Percentiles rank a stretch among this genome's conserved stretches.
phyloP scores from a whole-genome alignment of 768 basidiomycete species.

The Tylopilus sp. region DNA sequence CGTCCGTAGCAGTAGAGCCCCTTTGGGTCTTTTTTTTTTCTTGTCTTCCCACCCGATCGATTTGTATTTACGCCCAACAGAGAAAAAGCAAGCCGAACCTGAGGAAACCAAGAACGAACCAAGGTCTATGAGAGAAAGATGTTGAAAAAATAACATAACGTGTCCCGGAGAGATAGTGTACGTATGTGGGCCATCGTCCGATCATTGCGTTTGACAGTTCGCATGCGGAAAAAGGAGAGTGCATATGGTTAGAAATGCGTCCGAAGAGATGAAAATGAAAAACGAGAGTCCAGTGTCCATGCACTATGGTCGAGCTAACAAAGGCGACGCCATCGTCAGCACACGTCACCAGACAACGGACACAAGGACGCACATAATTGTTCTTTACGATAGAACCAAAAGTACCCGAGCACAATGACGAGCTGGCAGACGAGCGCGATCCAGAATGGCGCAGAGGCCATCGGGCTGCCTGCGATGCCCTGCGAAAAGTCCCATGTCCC shows the following conservation, averaged over 20 bases:
- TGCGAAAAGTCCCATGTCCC: constrained; percentile 85
- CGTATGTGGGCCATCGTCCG: neutral
- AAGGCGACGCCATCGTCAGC: neutral
- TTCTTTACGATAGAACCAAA: constrained; percentile 97
- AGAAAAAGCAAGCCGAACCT: neutral
- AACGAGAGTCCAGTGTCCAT: neutral
- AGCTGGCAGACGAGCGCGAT: constrained; percentile 75
- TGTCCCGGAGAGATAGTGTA: neutral
- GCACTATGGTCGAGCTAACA: constrained; percentile 12
- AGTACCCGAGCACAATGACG: constrained; percentile 86
- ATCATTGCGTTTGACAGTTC: neutral
- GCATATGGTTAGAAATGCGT: too few relatives aligned
- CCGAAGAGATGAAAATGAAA: neutral
- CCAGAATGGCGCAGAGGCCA: constrained; percentile 87
- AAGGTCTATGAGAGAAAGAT: neutral
- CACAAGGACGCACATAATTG: constrained; percentile 62
- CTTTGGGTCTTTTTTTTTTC: too few relatives aligned
- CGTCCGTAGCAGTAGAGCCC: too few relatives aligned
- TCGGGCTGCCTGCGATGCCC: constrained; percentile 71
- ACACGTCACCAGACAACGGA: neutral
- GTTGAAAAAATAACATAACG: neutral
- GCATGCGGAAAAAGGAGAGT: neutral
- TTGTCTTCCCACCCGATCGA: too few relatives aligned
- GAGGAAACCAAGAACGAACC: neutral
- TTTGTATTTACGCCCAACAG: too few relatives aligned